Conservation (phyloP, 1,284 basidiomycete species). For the Sanghuangporus weigelae region DNA sequence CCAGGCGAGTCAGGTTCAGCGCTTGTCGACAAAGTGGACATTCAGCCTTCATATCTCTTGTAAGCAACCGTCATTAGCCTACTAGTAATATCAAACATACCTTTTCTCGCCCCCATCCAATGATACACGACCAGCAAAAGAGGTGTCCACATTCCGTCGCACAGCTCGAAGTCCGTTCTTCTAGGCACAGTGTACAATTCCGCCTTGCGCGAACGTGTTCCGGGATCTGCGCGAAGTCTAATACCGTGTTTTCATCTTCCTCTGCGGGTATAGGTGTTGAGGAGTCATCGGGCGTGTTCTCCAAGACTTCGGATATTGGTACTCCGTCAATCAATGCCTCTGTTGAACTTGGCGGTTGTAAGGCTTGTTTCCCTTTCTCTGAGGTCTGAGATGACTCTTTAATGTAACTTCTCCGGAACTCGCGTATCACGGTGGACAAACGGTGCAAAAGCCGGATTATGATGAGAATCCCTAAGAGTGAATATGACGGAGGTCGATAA, state of each 20-base stretch:
- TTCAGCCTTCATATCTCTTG: conserved; percentile 51
- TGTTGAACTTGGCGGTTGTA: conserved; percentile 28
- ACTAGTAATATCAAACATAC: conserved; percentile 27
- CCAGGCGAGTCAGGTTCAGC: conserved; percentile 63
- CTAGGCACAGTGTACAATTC: conserved; percentile 83
- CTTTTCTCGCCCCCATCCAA: conserved; percentile 88
- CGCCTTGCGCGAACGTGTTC: conserved; percentile 51
- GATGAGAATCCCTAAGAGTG: conserved; percentile 76
- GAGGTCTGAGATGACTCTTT: conserved; percentile 24
- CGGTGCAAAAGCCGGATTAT: conserved; percentile 66
- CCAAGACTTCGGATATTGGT: conserved; percentile 55
- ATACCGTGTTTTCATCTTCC: conserved; percentile 60
- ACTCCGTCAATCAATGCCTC: conserved; percentile 62
- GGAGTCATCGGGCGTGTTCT: conserved; percentile 46
- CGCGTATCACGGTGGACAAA: conserved; percentile 32
- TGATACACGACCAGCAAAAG: conserved; percentile 92
- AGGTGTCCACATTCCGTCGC: conserved; percentile 93
- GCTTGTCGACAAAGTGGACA: conserved; percentile 85
- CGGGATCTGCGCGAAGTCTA: conserved; percentile 54
- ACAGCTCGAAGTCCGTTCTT: conserved; percentile 74
- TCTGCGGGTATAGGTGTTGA: conserved; percentile 53
- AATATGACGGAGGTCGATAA: conserved; percentile 75
- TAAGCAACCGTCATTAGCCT: conserved; percentile 9
- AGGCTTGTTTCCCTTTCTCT: conserved; percentile 20
- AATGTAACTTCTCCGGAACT: conserved; percentile 15